Evolutionary conservation across 345 rosid genomes (phyloP).

Genomic region (Euphorbia peplus): DNA sequence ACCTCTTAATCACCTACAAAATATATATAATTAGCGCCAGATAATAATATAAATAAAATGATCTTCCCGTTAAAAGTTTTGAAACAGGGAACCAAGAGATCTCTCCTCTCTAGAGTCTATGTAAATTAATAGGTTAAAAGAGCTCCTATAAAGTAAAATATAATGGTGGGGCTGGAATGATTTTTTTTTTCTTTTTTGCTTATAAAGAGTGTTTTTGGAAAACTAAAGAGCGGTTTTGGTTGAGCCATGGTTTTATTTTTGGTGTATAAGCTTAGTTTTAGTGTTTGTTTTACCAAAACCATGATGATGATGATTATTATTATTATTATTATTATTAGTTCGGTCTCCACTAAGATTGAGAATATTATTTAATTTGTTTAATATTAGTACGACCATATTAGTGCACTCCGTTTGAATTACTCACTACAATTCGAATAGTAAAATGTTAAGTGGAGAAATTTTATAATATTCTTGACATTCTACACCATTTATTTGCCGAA

Average conservation of each 20-base stretch:
- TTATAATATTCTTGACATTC: too few species aligned
- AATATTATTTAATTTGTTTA: not conserved
- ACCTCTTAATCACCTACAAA: conserved; percentile 22
- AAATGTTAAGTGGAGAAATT: too few species aligned
- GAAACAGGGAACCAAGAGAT: conserved; percentile 8
- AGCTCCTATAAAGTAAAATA: conserved; percentile 13
- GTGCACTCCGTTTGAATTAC: not conserved
- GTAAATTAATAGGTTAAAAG: conserved; percentile 13
- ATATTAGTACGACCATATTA: conserved; percentile 3
- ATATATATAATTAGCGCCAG: too few species aligned
- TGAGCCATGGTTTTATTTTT: conserved; percentile 4
- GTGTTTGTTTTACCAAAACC: conserved; percentile 16
- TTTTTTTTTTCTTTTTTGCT: conserved; percentile 17
- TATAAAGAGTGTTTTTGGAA: conserved; percentile 6
- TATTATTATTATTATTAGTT: not conserved
- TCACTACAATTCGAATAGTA: not conserved
- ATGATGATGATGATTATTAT: conserved; percentile 1
- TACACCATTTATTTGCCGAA: too few species aligned
- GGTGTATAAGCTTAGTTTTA: conserved; percentile 22
- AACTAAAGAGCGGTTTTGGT: not conserved
- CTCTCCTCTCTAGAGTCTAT: conserved; percentile 11
- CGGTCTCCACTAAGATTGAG: not conserved
- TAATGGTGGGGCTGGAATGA: conserved; percentile 15
- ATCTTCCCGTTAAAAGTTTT: conserved; percentile 7
- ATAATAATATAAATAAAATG: not conserved